phyloP scores from a whole-genome alignment of 2,329 filamentous ascomycete species.

The Volutella citrinella region DNA sequence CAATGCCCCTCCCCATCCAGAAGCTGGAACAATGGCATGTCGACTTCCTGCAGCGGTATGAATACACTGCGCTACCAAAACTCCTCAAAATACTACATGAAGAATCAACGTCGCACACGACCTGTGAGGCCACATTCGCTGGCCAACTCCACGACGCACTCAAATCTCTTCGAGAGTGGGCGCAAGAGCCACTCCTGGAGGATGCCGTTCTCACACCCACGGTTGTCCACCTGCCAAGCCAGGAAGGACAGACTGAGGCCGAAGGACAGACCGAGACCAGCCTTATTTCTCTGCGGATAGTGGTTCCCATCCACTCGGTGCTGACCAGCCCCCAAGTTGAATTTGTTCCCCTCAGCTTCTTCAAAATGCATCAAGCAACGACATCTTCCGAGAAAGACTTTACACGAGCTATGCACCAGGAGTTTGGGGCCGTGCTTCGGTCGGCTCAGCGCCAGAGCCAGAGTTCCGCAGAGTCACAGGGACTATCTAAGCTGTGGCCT shows the following conservation, averaged over 20 bases:
- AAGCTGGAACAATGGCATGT: slow-evolving; percentile 54
- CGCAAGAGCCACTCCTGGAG: slow-evolving; percentile 44
- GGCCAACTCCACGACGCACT: slow-evolving; percentile 42
- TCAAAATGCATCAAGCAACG: slow-evolving; percentile 63
- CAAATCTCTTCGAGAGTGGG: slow-evolving; percentile 36
- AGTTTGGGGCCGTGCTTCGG: slow-evolving; percentile 52
- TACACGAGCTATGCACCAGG: slow-evolving; percentile 56
- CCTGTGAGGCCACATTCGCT: slow-evolving; percentile 43
- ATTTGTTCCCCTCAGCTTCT: slow-evolving; percentile 62
- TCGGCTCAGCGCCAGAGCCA: slow-evolving; percentile 8
- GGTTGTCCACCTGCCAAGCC: slow-evolving; percentile 41
- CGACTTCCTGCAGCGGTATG: slow-evolving; percentile 50
- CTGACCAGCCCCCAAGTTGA: slow-evolving; percentile 49
- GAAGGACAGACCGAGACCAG: slow-evolving; percentile 18
- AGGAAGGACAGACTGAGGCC: no score
- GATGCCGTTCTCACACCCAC: slow-evolving; percentile 43
- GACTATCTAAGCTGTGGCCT: slow-evolving; percentile 12
- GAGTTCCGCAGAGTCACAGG: background rate
- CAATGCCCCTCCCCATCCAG: slow-evolving; percentile 50
- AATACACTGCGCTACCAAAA: slow-evolving; percentile 38
- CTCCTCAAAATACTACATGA: slow-evolving; percentile 33
- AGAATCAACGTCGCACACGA: slow-evolving; percentile 31
- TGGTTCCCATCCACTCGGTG: slow-evolving; percentile 59
- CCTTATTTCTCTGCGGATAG: slow-evolving; percentile 56
- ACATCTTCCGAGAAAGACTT: slow-evolving; percentile 59